Conservation (phyloP, 768 basidiomycete species). For the Trametes maxima region DNA sequence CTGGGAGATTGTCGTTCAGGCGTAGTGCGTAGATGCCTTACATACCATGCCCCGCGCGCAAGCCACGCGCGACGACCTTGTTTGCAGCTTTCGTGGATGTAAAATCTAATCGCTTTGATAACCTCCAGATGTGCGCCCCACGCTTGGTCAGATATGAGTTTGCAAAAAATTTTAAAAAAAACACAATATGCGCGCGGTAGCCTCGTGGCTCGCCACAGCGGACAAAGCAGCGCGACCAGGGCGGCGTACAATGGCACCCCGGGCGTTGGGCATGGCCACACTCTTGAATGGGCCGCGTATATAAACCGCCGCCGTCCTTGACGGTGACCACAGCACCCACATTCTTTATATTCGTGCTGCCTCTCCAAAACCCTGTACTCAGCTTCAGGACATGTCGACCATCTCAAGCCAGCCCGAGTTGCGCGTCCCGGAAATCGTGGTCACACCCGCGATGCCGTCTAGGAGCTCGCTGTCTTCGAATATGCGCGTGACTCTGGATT, state of each 20-base stretch:
- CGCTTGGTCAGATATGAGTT: neutral
- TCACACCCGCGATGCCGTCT: constrained; percentile 22
- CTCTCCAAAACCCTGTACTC: neutral
- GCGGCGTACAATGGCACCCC: constrained; percentile 2
- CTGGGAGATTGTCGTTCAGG: constrained; percentile 55
- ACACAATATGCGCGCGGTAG: neutral
- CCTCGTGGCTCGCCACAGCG: neutral
- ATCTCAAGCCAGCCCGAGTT: neutral
- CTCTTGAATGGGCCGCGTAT: neutral
- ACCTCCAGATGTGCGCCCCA: neutral
- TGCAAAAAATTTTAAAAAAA: too few species aligned
- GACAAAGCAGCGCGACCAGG: constrained; percentile 3
- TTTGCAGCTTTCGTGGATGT: neutral
- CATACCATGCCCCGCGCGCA: neutral
- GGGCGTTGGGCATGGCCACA: neutral
- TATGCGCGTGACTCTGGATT: constrained; percentile 19
- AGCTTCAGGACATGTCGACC: neutral
- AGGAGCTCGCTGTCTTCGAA: constrained; percentile 17
- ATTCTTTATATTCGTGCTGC: neutral
- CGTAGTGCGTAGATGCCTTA: constrained; percentile 1
- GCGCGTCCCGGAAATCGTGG: constrained; percentile 14
- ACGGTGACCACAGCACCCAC: neutral
- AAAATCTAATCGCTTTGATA: constrained; percentile 3
- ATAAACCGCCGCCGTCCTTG: neutral
- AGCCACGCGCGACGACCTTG: neutral